A percentile compares a stretch with the other conserved stretches of the same genome.
These are phyloP conservation scores for Solanum raphanifolium DNA, from an alignment of 257 asterid species.

Conservation along the genomic window DNA sequence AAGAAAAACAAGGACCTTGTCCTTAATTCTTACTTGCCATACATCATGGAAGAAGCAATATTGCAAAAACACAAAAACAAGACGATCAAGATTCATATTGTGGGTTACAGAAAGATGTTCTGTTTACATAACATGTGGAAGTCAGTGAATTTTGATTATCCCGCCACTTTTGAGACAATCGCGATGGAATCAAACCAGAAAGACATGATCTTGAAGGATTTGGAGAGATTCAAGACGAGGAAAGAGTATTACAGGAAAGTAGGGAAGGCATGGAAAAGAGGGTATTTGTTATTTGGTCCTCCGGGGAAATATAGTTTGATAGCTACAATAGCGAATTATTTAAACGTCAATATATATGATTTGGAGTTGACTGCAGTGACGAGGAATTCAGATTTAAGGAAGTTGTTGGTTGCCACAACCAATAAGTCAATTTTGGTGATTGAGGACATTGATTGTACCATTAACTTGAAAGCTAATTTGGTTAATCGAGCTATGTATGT, in stretches of 20 bases:
- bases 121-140: background rate
- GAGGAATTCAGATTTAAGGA: background rate
- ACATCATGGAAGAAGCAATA: background rate
- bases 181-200: background rate
- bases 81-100: constrained; percentile 2
- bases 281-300: constrained; percentile 9
- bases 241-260: constrained; percentile 13
- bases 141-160: constrained; percentile 14
- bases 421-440: constrained; percentile 13
- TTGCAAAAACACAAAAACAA: constrained; percentile 4
- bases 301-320: too few species aligned
- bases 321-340: too few species aligned
- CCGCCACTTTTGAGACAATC: constrained; percentile 17
- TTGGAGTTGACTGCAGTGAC: background rate
- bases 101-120: background rate
- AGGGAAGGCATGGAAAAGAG: constrained; percentile 29
- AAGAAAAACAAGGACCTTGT: background rate
- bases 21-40: too few species aligned
- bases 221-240: constrained; percentile 9
- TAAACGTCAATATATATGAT: too few species aligned
- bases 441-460: constrained; percentile 19
- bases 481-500: background rate
- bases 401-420: background rate
- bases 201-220: constrained; percentile 4
- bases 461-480: constrained; percentile 6